Base-by-base conservation (phyloP, 768 basidiomycete species). In the Punctularia strigosozonata region DNA sequence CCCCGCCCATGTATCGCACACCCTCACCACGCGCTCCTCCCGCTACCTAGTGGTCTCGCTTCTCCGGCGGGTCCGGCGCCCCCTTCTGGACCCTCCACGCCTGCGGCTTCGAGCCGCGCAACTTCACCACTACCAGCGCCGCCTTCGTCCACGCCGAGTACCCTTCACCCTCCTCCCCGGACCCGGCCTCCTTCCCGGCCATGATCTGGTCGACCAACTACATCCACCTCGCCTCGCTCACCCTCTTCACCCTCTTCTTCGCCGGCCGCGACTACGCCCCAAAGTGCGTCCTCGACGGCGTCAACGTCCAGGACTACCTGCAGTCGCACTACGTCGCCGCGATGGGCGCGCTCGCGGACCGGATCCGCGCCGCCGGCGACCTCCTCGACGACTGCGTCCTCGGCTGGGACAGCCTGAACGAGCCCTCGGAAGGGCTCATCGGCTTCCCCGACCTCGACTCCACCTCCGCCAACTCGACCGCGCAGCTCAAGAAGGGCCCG, bases 201-300 rank as follows among this genome's bases (percentile, higher is more conserved):
- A 99, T 99, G 95, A 75, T 90, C 44, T 99, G 95, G 95, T 77
- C 80, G 5, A 97, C 94, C 19, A 97, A 98, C 54, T 97, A 97
- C 53, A 77, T 84, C 30, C 86, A 84, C 14, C 77, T 97, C 21
- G 74, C 82, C 37, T 77, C 78, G 15, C 85, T 90, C 54, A 94
- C 90, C 8, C 55, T 95, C 38, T 94, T 94, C 64, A 90, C 94
- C 5, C 72, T 99, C 45, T 98, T 97, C 69, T 98, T 86, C 55
- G 90, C 83, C 17, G 91, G 91, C 1, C 71, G 76, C 6, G 75
- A 79, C 30, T 98, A 84, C 56, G 90, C 95, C 0, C 95, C 95
- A 0, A 79, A 79, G 39, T 97, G 91, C 56, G 60, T 83, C 50
- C 80, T 98, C 46, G 89, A 98, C 56, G 86, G 77, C n/a, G 58